phyloP scores from a whole-genome alignment of 2,329 filamentous ascomycete species.

The Colletotrichum simmondsii region DNA sequence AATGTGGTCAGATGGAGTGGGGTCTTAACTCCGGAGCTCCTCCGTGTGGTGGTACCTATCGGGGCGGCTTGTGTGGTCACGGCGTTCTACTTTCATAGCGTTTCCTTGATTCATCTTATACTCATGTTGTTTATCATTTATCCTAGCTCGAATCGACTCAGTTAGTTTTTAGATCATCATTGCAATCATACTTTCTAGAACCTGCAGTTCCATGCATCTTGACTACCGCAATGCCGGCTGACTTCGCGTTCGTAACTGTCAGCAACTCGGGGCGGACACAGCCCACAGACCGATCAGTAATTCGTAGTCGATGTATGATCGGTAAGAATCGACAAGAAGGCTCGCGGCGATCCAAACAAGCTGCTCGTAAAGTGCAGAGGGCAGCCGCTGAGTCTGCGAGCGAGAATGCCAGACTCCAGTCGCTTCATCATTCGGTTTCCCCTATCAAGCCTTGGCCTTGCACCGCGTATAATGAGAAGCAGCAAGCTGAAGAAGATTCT shows the following conservation, averaged over 20 bases:
- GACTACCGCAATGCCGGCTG: background rate
- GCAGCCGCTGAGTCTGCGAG: background rate
- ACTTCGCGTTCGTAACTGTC: background rate
- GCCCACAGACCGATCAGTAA: slow-evolving; percentile 6
- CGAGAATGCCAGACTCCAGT: background rate
- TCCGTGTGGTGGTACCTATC: background rate
- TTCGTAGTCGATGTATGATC: slow-evolving; percentile 14
- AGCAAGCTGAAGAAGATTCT: background rate
- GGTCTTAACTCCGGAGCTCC: background rate
- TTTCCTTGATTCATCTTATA: background rate
- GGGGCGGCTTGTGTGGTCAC: background rate
- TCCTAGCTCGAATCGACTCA: background rate
- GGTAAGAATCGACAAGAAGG: slow-evolving; percentile 6
- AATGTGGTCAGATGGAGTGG: background rate
- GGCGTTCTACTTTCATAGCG: background rate
- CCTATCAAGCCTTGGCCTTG: background rate
- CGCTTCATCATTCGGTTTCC: background rate
- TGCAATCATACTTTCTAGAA: background rate
- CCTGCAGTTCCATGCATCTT: background rate
- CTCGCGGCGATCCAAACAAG: background rate
- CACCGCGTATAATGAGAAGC: background rate
- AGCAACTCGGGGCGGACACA: background rate
- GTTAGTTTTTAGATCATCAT: background rate
- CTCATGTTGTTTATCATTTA: background rate
- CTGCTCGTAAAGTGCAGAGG: background rate